Percentiles rank a stretch among this genome's conserved stretches.
These are phyloP conservation scores for Claviceps africana DNA, from an alignment of 2,329 filamentous ascomycete genomes.

Conservation along the genomic window DNA sequence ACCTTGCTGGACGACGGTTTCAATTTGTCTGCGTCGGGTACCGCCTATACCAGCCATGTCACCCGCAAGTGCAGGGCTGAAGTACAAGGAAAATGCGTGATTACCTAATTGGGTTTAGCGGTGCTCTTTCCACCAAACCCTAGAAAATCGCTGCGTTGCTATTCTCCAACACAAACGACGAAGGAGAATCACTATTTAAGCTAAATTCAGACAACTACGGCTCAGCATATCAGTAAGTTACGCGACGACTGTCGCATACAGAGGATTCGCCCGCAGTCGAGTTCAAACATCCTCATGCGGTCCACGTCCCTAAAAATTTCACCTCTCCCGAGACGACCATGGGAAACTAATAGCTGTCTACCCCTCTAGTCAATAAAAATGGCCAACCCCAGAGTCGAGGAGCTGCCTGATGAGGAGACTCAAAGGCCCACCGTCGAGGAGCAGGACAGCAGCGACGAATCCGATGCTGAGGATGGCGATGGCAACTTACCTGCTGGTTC, in stretches of 20 bases:
- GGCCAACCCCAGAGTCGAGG: slow-evolving; percentile 96
- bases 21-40: not conserved
- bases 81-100: slow-evolving; percentile 11
- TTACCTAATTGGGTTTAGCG: slow-evolving; percentile 29
- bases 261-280: not conserved
- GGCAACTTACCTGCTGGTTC: slow-evolving; percentile 68
- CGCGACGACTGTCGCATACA: slow-evolving; percentile 9
- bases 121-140: slow-evolving; percentile 27
- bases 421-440: slow-evolving; percentile 70
- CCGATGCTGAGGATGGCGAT: slow-evolving; percentile 71
- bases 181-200: slow-evolving; percentile 16
- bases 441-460: slow-evolving; percentile 59
- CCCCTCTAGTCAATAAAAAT: slow-evolving; percentile 41
- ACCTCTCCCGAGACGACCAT: not conserved
- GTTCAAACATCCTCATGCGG: not conserved
- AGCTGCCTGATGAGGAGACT: slow-evolving; percentile 82
- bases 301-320: slow-evolving; percentile 1
- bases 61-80: not conserved
- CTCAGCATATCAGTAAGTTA: slow-evolving; percentile 25
- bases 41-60: not conserved
- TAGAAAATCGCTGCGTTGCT: slow-evolving; percentile 27
- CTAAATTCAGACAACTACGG: slow-evolving; percentile 20
- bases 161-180: slow-evolving; percentile 27
- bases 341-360: slow-evolving; percentile 3
- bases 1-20: too few species aligned